Percentiles rank a stretch among this genome's conserved stretches.
phyloP scores from a whole-genome alignment of 257 asterid genomes.

The Gentiana macrophylla region DNA sequence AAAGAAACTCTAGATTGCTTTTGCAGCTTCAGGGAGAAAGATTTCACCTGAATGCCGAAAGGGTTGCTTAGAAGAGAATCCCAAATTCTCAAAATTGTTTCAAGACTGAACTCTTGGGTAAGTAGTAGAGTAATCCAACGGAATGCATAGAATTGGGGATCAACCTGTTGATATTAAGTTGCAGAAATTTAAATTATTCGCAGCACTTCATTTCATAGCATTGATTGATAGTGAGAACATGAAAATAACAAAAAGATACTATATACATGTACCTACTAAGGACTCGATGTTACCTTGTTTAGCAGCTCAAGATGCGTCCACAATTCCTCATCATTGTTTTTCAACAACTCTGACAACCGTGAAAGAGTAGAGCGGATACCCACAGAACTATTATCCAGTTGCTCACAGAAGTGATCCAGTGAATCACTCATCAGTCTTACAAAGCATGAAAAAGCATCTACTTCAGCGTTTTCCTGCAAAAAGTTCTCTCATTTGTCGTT shows the following conservation, averaged over 20 bases:
- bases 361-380: constrained; percentile 18
- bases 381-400: constrained; percentile 12
- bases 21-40: too few species aligned
- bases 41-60: constrained; percentile 13
- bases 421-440: constrained; percentile 9
- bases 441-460: constrained; percentile 8
- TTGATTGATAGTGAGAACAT: background rate
- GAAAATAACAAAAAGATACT: background rate
- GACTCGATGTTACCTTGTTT: constrained; percentile 4
- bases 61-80: constrained; percentile 18
- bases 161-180: too few species aligned
- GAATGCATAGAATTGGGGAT: constrained; percentile 18
- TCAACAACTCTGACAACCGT: constrained; percentile 13
- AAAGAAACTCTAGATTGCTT: too few species aligned
- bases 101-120: constrained; percentile 18
- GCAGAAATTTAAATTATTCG: too few species aligned
- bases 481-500: too few species aligned
- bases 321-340: constrained; percentile 15
- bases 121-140: constrained; percentile 21
- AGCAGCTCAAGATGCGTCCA: constrained; percentile 21
- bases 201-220: too few species aligned
- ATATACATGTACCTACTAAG: too few species aligned
- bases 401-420: constrained; percentile 17
- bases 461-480: constrained; percentile 10
- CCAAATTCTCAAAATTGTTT: constrained; percentile 15